Percentiles rank a stretch among this genome's conserved stretches.
phyloP scores from a whole-genome alignment of 495 filamentous ascomycete species.

The Articulospora tetracladia region DNA sequence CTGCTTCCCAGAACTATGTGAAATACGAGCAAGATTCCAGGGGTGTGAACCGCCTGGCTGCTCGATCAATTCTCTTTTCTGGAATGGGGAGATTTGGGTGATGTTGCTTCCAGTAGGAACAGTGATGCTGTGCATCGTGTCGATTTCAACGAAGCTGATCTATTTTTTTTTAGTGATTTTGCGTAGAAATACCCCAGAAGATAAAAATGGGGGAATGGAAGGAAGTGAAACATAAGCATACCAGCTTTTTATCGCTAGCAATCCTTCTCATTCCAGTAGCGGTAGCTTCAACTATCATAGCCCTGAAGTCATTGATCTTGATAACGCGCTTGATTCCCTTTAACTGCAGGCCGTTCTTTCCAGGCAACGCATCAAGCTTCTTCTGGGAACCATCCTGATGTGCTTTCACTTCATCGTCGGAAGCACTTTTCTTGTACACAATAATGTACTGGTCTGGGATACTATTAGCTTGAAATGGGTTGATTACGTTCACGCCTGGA shows the following conservation, averaged over 20 bases:
- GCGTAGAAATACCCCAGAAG: neutral
- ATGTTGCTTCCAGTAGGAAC: neutral
- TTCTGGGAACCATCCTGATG: too few species aligned
- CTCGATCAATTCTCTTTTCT: neutral
- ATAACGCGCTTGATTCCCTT: neutral
- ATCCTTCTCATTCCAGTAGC: too few species aligned
- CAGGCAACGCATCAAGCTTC: too few species aligned
- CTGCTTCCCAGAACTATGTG: conserved; percentile 24
- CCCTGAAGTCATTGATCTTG: neutral
- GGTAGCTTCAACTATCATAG: neutral
- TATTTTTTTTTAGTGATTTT: neutral
- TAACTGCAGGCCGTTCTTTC: neutral
- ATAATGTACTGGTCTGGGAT: neutral
- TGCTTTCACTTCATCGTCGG: neutral
- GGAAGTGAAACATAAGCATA: too few species aligned
- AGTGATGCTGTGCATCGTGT: neutral
- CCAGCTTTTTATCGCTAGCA: too few species aligned
- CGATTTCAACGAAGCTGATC: neutral
- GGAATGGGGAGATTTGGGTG: neutral
- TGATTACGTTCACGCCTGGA: too few species aligned
- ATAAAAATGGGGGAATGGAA: neutral
- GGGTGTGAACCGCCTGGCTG: neutral
- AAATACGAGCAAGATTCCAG: conserved; percentile 36
- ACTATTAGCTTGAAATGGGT: too few species aligned
- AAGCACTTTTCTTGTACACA: neutral